Evolutionary conservation across 257 asterid genomes (phyloP).

Genomic region (Solanum verrucosum): DNA sequence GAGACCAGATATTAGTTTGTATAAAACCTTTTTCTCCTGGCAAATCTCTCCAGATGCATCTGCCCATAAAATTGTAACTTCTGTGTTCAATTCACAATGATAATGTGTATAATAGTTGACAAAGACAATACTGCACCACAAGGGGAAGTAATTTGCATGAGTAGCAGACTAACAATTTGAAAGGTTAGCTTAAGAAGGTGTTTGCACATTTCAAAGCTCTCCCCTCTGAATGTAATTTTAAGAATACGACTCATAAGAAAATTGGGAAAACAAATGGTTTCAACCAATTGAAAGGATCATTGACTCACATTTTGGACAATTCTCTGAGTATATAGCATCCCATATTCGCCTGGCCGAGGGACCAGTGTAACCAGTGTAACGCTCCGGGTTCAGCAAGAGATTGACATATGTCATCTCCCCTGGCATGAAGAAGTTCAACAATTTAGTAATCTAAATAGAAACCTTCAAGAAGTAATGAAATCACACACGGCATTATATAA

Average conservation of each 20-base stretch:
- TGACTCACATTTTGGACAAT: slow-evolving; percentile 80
- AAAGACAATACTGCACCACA: background rate
- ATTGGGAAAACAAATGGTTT: background rate
- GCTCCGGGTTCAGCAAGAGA: slow-evolving; percentile 83
- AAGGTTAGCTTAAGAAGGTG: background rate
- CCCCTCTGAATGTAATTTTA: background rate
- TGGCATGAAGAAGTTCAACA: slow-evolving; percentile 17
- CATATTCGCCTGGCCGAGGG: slow-evolving; percentile 92
- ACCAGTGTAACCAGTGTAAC: slow-evolving; percentile 90
- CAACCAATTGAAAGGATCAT: slow-evolving; percentile 1
- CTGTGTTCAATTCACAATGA: background rate
- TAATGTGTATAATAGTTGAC: background rate
- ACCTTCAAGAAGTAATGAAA: background rate
- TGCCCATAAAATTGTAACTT: slow-evolving; percentile 19
- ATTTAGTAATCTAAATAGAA: background rate
- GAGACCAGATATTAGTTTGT: slow-evolving; percentile 87
- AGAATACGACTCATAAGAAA: background rate
- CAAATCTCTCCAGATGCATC: slow-evolving; percentile 84
- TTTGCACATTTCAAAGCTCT: background rate
- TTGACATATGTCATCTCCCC: slow-evolving; percentile 95
- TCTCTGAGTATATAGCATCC: slow-evolving; percentile 89
- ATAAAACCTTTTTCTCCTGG: slow-evolving; percentile 72
- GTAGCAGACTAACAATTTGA: background rate
- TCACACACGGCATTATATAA: background rate
- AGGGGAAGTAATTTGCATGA: background rate